These are phyloP conservation scores for Agroathelia rolfsii DNA, from an alignment of 1,284 basidiomycete species.

Conservation along the genomic window DNA sequence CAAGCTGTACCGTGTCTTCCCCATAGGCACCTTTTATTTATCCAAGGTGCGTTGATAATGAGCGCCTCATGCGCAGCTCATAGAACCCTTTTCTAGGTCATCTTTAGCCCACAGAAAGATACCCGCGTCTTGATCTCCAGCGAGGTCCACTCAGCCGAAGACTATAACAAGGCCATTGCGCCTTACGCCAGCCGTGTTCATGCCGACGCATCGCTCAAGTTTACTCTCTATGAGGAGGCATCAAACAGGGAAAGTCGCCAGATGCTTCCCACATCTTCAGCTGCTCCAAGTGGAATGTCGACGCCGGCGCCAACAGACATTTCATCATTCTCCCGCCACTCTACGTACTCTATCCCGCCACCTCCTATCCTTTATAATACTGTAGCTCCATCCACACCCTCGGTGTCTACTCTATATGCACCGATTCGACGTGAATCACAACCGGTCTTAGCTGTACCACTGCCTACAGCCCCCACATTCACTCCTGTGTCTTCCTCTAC, in stretches of 20 bases:
- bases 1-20: constrained; percentile 62
- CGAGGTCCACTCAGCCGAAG: constrained; percentile 45
- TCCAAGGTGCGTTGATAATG: constrained; percentile 34
- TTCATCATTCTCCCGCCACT: not conserved
- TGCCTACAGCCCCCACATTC: constrained; percentile 27
- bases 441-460: not conserved
- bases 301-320: not conserved
- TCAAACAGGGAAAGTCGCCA: constrained; percentile 1
- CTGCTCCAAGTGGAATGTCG: not conserved
- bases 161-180: constrained; percentile 42
- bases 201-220: constrained; percentile 49
- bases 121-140: constrained; percentile 51
- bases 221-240: constrained; percentile 44
- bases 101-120: too few species aligned
- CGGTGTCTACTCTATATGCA: constrained; percentile 13
- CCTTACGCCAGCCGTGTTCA: constrained; percentile 40
- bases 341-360: constrained; percentile 4
- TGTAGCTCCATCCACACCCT: constrained; percentile 15
- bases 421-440: not conserved
- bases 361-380: constrained; percentile 9
- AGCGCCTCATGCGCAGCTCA: too few species aligned
- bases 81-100: too few species aligned
- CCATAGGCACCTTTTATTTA: constrained; percentile 49
- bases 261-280: constrained; percentile 1
- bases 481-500: constrained; percentile 22